Conservation (phyloP, 2,329 filamentous ascomycete species). For the Diaporthe sp. region DNA sequence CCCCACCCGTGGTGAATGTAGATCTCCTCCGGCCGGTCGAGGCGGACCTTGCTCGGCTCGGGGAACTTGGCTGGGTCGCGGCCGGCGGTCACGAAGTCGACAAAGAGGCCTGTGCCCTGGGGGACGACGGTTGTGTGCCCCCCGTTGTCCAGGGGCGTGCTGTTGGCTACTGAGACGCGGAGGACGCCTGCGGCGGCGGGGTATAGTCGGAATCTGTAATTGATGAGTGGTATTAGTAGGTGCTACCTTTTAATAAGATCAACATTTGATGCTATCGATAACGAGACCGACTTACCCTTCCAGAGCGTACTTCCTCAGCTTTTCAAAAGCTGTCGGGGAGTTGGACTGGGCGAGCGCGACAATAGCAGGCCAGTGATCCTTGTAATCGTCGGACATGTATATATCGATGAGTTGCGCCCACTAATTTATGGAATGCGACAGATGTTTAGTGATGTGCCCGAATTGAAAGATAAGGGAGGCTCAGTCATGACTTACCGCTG, state of each 20-base stretch:
- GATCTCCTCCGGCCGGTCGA: neutral
- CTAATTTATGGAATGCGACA: neutral
- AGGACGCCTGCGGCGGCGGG: neutral
- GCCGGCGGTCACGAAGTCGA: neutral
- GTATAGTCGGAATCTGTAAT: neutral
- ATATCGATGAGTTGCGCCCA: constrained; percentile 11
- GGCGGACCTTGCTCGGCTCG: neutral
- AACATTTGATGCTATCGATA: no score
- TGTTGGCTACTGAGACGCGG: neutral
- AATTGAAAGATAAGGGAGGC: no score
- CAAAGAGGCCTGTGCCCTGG: neutral
- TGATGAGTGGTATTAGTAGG: neutral
- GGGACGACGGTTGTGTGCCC: neutral
- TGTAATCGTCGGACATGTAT: constrained; percentile 2
- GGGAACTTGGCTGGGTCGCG: constrained; percentile 1
- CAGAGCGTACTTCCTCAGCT: neutral
- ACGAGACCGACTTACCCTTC: neutral
- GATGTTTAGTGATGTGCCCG: neutral
- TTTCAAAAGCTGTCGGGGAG: neutral
- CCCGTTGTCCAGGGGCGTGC: neutral
- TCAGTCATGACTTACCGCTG: neutral
- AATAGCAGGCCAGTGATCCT: neutral
- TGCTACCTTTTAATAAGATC: no score
- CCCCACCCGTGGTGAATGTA: constrained; percentile 20
- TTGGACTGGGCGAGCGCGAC: neutral